Evolutionary conservation across 306 rosid genomes (phyloP).

Genomic region (Fragaria ananassa): DNA sequence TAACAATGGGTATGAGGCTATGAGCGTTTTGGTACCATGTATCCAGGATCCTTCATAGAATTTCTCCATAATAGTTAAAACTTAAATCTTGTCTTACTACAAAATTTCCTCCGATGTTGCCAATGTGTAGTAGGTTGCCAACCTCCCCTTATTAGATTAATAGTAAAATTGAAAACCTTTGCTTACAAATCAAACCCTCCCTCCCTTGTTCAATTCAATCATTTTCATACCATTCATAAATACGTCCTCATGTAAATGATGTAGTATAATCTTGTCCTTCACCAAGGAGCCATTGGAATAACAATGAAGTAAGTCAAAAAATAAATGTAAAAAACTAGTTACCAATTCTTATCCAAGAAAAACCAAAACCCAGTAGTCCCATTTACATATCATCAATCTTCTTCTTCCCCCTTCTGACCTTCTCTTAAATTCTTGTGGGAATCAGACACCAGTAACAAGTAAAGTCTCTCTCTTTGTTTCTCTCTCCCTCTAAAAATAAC

Average conservation of each 20-base stretch:
- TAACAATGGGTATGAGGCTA: neutral
- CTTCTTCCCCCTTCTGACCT: neutral
- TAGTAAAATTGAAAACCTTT: neutral
- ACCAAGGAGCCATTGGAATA: neutral
- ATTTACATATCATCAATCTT: neutral
- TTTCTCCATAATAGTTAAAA: neutral
- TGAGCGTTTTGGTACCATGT: neutral
- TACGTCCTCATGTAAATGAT: no score
- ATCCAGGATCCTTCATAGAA: neutral
- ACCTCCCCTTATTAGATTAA: neutral
- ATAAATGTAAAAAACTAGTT: neutral
- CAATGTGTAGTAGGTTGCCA: neutral
- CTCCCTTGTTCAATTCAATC: neutral
- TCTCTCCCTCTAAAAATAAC: conserved; percentile 43
- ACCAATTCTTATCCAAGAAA: neutral
- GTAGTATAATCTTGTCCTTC: neutral
- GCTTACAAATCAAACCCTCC: neutral
- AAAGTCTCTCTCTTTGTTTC: conserved; percentile 8
- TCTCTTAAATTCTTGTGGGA: neutral
- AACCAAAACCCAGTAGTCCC: neutral
- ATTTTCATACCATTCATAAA: neutral
- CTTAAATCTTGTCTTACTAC: neutral
- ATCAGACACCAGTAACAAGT: neutral
- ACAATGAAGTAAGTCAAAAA: neutral
- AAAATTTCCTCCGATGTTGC: neutral